A percentile compares a stretch with the other conserved stretches of the same genome.
phyloP scores from a whole-genome alignment of 129 eudicot genomes.

The Flaveria sonorensis region DNA sequence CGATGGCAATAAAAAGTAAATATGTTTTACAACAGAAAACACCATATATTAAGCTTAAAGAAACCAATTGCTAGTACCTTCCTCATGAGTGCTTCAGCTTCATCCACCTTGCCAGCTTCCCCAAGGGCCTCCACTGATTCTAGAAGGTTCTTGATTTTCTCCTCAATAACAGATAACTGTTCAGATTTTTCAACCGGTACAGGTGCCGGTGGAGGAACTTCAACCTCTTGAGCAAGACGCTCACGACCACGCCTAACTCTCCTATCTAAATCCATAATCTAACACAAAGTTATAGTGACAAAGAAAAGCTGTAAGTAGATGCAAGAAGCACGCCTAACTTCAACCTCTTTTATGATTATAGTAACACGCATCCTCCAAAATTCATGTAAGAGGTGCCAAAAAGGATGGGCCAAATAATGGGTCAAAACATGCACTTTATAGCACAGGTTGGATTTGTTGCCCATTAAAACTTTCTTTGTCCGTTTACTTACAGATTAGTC shows the following conservation, averaged over 20 bases:
- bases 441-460: neutral
- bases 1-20: neutral
- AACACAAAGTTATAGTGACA: slow-evolving; percentile 20
- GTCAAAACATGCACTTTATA: neutral
- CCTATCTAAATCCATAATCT: slow-evolving; percentile 90
- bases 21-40: neutral
- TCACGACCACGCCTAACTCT: slow-evolving; percentile 97
- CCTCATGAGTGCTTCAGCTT: slow-evolving; percentile 99
- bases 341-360: slow-evolving; percentile 13
- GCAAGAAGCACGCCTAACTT: neutral
- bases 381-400: neutral
- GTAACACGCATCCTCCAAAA: neutral
- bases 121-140: slow-evolving; percentile 98
- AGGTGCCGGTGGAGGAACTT: slow-evolving; percentile 81
- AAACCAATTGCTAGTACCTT: slow-evolving; percentile 53
- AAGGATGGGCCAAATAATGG: neutral
- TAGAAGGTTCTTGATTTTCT: slow-evolving; percentile 85
- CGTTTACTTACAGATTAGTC: neutral
- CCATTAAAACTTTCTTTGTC: neutral
- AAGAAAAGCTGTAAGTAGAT: neutral
- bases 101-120: slow-evolving; percentile 98
- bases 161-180: slow-evolving; percentile 84
- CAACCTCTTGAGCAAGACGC: slow-evolving; percentile 88
- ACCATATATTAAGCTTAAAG: neutral
- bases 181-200: slow-evolving; percentile 82